phyloP scores from a whole-genome alignment of 371 early-diverging fungal species.

The Circinella umbellata region DNA sequence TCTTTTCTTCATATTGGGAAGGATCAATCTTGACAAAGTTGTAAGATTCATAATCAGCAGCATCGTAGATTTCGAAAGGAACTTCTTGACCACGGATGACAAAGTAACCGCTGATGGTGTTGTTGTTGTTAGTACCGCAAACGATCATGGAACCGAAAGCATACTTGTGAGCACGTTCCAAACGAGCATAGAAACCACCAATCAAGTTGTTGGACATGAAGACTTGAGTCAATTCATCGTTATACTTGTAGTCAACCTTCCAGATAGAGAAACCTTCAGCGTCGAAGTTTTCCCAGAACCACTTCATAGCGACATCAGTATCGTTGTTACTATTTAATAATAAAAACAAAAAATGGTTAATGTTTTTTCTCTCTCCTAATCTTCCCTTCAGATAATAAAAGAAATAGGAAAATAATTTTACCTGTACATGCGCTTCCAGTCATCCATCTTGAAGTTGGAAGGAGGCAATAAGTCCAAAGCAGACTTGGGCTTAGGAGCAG shows the following conservation, averaged over 20 bases:
- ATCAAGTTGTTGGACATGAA: constrained; percentile 92
- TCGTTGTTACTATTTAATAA: constrained; percentile 73
- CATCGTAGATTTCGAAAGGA: constrained; percentile 85
- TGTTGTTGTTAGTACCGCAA: constrained; percentile 88
- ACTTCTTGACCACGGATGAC: constrained; percentile 91
- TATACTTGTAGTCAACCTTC: constrained; percentile 91
- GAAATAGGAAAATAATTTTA: too few relatives aligned
- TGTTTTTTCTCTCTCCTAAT: too few relatives aligned
- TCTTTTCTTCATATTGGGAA: constrained; percentile 58
- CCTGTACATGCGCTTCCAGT: constrained; percentile 80
- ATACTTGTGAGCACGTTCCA: constrained; percentile 94
- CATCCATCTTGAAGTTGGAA: constrained; percentile 82
- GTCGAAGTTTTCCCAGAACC: constrained; percentile 94
- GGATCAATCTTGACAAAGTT: constrained; percentile 83
- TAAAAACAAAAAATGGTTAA: too few relatives aligned
- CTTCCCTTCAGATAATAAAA: too few relatives aligned
- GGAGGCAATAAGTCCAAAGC: constrained; percentile 88
- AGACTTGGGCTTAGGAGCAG: constrained; percentile 91
- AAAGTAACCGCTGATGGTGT: constrained; percentile 93
- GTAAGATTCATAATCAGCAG: constrained; percentile 91
- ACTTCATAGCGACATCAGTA: constrained; percentile 86
- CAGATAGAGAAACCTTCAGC: constrained; percentile 87
- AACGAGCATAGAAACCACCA: constrained; percentile 92
- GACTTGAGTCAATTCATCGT: constrained; percentile 77
- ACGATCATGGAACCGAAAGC: constrained; percentile 91